Percentiles rank a stretch among this genome's conserved stretches.
Conservation (phyloP, 768 basidiomycete species). For the Daedalea quercina region DNA sequence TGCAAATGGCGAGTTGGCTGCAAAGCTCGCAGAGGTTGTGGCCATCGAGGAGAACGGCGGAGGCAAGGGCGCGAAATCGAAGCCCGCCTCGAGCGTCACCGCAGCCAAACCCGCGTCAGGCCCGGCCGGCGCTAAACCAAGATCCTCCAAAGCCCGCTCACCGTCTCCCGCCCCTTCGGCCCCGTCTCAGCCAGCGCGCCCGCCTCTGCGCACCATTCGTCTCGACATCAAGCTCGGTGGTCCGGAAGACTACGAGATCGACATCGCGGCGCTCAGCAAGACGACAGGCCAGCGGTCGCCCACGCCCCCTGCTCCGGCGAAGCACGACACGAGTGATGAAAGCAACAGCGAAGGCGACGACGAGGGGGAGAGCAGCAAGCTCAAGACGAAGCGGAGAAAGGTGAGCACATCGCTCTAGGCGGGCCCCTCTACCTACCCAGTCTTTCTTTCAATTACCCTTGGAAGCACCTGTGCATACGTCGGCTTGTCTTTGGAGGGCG, state of each 20-base stretch:
- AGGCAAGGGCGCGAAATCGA: constrained; percentile 14
- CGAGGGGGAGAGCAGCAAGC: constrained; percentile 26
- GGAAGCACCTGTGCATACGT: not conserved
- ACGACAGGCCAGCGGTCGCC: constrained; percentile 58
- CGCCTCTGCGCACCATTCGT: constrained; percentile 56
- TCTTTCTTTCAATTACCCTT: not conserved
- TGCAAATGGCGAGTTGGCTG: not conserved
- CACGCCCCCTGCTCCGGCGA: constrained; percentile 40
- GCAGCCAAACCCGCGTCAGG: constrained; percentile 22
- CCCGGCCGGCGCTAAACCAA: constrained; percentile 38
- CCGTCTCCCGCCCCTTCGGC: constrained; percentile 53
- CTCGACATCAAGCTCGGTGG: constrained; percentile 67
- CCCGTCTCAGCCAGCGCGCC: constrained; percentile 35
- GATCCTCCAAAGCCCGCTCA: constrained; percentile 37
- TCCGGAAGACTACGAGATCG: constrained; percentile 68
- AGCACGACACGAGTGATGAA: constrained; percentile 48
- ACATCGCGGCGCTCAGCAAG: constrained; percentile 51
- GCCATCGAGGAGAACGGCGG: constrained; percentile 1
- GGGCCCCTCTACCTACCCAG: no score
- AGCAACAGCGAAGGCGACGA: constrained; percentile 40
- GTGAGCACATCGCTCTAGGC: constrained; percentile 9
- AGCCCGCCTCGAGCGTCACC: constrained; percentile 18
- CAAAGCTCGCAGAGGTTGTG: constrained; percentile 7
- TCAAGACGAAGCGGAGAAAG: constrained; percentile 29
- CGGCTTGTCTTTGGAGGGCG: no score